phyloP scores from a whole-genome alignment of 148 eudicot species.

The Polygonum aviculare region DNA sequence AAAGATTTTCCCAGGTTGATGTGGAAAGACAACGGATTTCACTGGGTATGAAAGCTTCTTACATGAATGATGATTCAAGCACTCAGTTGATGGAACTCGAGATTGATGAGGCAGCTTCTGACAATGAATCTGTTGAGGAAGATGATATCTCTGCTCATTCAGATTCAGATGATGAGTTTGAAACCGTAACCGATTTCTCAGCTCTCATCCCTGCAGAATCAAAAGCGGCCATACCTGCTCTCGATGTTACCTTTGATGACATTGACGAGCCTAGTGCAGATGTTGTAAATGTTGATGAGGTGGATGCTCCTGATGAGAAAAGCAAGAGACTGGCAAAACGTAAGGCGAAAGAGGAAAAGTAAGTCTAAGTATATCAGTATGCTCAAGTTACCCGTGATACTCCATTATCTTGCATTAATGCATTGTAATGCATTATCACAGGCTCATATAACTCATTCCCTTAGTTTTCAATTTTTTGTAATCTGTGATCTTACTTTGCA shows the following conservation, averaged over 20 bases:
- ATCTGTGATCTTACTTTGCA: not conserved
- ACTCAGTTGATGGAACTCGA: slow-evolving; percentile 16
- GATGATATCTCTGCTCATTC: slow-evolving; percentile 15
- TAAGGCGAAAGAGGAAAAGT: slow-evolving; percentile 72
- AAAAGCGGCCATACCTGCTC: slow-evolving; percentile 70
- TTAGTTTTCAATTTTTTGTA: not conserved
- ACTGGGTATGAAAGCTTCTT: slow-evolving; percentile 82
- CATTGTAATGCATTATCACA: no score
- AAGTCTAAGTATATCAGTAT: not conserved
- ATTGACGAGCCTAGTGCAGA: slow-evolving; percentile 34
- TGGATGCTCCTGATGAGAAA: slow-evolving; percentile 37
- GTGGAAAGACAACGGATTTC: slow-evolving; percentile 62
- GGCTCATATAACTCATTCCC: not conserved
- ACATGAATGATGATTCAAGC: slow-evolving; percentile 30
- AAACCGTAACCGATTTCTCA: slow-evolving; percentile 28
- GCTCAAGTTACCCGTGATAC: not conserved
- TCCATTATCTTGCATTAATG: not conserved
- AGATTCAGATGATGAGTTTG: slow-evolving; percentile 23
- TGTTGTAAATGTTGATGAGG: slow-evolving; percentile 15
- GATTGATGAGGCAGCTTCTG: slow-evolving; percentile 20
- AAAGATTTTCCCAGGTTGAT: slow-evolving; percentile 41
- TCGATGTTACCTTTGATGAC: slow-evolving; percentile 77
- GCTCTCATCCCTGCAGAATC: slow-evolving; percentile 55
- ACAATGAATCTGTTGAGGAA: slow-evolving; percentile 18
- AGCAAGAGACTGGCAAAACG: slow-evolving; percentile 47